phyloP scores from a whole-genome alignment of 1,284 basidiomycete species.

The Nidula niveotomentosa region DNA sequence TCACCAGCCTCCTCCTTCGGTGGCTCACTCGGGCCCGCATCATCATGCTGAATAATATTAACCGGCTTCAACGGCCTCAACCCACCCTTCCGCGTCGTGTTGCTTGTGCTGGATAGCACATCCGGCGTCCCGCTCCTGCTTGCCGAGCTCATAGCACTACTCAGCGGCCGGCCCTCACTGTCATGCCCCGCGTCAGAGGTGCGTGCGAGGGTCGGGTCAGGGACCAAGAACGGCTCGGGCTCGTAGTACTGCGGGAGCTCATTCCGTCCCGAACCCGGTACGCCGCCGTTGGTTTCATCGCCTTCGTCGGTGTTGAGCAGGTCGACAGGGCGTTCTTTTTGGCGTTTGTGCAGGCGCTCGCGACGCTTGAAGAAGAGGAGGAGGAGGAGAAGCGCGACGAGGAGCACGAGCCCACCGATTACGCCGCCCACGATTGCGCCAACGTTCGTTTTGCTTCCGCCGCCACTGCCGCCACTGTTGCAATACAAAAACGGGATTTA shows the following conservation, averaged over 20 bases:
- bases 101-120: conserved; percentile 14
- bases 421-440: conserved; percentile 73
- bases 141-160: conserved; percentile 10
- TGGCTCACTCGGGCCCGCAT: conserved; percentile 57
- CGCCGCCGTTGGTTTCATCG: conserved; percentile 23
- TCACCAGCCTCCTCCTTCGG: conserved; percentile 37
- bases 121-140: conserved; percentile 5
- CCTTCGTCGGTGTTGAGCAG: conserved; percentile 63
- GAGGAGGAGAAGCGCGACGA: conserved; percentile 37
- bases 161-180: too few relatives aligned
- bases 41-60: conserved; percentile 81
- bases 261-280: conserved; percentile 16
- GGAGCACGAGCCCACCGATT: conserved; percentile 55
- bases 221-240: conserved; percentile 72
- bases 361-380: conserved; percentile 56
- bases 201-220: conserved; percentile 49
- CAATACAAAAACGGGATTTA: neutral
- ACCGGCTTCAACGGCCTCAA: conserved; percentile 58
- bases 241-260: conserved; percentile 65
- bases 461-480: conserved; percentile 1
- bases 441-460: conserved; percentile 36
- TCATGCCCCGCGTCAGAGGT: conserved; percentile 9
- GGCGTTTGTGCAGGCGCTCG: conserved; percentile 27
- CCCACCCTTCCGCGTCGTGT: conserved; percentile 43
- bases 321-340: conserved; percentile 60